Evolutionary conservation across 441 rosid species (phyloP).

Genomic region (Gossypium aridum): DNA sequence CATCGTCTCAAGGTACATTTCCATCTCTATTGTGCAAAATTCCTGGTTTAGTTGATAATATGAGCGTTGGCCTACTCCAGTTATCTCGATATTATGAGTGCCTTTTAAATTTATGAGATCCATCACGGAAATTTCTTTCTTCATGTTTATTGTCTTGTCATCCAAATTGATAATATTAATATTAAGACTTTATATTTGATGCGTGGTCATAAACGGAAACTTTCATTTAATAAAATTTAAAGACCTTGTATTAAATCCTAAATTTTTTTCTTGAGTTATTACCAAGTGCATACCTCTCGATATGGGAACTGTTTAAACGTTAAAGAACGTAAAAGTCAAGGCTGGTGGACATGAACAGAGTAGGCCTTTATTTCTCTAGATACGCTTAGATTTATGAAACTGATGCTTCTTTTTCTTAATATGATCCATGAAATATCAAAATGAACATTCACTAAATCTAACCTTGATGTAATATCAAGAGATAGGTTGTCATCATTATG

Average conservation of each 20-base stretch:
- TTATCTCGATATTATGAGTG: not conserved
- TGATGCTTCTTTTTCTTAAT: not conserved
- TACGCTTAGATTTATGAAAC: not conserved
- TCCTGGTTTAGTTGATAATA: not conserved
- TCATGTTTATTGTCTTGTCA: not conserved
- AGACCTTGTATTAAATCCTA: not conserved
- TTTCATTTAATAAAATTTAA: not conserved
- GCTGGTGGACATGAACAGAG: not conserved
- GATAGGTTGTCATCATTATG: not conserved
- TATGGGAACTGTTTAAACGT: not conserved
- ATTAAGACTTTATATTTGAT: not conserved
- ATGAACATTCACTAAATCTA: not conserved
- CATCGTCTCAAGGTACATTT: conserved; percentile 47
- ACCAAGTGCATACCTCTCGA: not conserved
- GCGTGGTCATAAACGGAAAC: not conserved
- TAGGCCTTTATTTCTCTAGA: not conserved
- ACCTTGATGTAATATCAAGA: not conserved
- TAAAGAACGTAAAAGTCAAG: not conserved
- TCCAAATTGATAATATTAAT: not conserved
- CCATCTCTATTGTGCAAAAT: not conserved
- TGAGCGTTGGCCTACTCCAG: not conserved
- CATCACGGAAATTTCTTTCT: not conserved
- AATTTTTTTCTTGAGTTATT: not conserved
- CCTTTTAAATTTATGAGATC: not conserved
- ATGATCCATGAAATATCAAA: not conserved